Evolutionary conservation across 495 filamentous ascomycete genomes (phyloP), one percentile per base, ranked within the genome.

Genomic region (Bombardia bombarda): DNA sequence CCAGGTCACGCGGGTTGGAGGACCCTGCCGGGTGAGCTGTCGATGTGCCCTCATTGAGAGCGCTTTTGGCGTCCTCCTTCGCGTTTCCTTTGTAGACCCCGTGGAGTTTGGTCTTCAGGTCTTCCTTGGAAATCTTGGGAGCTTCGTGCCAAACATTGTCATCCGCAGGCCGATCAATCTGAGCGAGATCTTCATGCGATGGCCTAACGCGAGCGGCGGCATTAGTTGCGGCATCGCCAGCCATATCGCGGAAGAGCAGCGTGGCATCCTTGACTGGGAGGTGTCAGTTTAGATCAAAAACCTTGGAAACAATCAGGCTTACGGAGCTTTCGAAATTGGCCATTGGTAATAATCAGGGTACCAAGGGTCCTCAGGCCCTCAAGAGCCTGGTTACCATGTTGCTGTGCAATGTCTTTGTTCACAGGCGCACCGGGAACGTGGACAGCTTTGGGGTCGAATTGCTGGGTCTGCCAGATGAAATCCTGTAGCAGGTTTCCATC

Each of bases 121-220:
- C 77, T 2, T 82, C 79, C 55, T 78, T 80, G 45, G 82, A 82
- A 28, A 93, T 48, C 46, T 90, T 73, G 1, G 93, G 93, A 38
- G 79, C 77, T 47, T 97, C 89, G 58, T 96, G 87, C 93, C 93
- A 98, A 8, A 76, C 79, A 62, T 97, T 89, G 50, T 94, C 88
- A 7, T 86, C 80, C 2, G 92, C 92, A 2, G 93, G 79, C 12
- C 71, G 53, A 51, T 96, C 92, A 28, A 97, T 81, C 49, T 87
- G 83, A 10, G 63, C 50, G 24, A 97, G 73, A 37, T 83, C 68
- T 10, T 96, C 86, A 42, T 92, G 75, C 10, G 74, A 75, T 2
- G 92, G 92, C n/a, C 80, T 81, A 39, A 96, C 75, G 34, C 68
- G 73, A 53, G 68, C 73, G 38, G 92, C 87, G n/a, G 85, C 81